phyloP scores from a whole-genome alignment of 371 early-diverging fungal genomes.

The Mortierella sp. region DNA sequence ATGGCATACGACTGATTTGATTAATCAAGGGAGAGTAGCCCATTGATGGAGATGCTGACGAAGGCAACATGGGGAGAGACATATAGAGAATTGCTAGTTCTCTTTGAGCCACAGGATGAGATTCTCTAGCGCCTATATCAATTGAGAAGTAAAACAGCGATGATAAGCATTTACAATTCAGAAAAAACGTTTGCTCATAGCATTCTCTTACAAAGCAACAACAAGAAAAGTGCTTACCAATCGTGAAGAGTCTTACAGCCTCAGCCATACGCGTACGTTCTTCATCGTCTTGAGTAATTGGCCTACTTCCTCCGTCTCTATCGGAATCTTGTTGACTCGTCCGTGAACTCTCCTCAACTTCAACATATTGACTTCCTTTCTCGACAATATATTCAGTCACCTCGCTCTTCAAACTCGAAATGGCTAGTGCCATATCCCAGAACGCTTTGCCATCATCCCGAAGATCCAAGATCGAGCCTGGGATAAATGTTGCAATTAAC shows the following conservation, averaged over 20 bases:
- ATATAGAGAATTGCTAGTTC: constrained; percentile 62
- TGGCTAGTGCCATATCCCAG: constrained; percentile 59
- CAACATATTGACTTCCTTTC: constrained; percentile 47
- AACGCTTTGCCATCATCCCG: constrained; percentile 61
- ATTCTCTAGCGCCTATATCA: constrained; percentile 58
- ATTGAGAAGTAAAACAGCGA: not conserved
- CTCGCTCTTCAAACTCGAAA: constrained; percentile 58
- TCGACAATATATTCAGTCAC: constrained; percentile 55
- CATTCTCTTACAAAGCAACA: too few species aligned
- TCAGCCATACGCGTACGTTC: constrained; percentile 53
- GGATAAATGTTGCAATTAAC: constrained; percentile 58
- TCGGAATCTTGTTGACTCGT: constrained; percentile 22
- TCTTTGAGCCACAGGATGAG: constrained; percentile 57
- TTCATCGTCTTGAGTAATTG: constrained; percentile 31
- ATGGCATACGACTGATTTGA: constrained; percentile 26
- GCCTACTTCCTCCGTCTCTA: constrained; percentile 19
- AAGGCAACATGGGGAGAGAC: constrained; percentile 55
- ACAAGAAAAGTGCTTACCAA: constrained; percentile 30
- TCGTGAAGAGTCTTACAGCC: constrained; percentile 60
- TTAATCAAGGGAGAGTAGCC: constrained; percentile 24
- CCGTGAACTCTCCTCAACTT: constrained; percentile 35
- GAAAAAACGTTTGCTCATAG: too few species aligned
- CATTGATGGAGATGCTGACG: constrained; percentile 30
- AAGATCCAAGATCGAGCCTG: constrained; percentile 57
- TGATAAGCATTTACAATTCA: not conserved